Evolutionary conservation across 495 filamentous ascomycete species (phyloP), one percentile per base, ranked within the genome.

Genomic region (Corynascus novoguineensis): DNA sequence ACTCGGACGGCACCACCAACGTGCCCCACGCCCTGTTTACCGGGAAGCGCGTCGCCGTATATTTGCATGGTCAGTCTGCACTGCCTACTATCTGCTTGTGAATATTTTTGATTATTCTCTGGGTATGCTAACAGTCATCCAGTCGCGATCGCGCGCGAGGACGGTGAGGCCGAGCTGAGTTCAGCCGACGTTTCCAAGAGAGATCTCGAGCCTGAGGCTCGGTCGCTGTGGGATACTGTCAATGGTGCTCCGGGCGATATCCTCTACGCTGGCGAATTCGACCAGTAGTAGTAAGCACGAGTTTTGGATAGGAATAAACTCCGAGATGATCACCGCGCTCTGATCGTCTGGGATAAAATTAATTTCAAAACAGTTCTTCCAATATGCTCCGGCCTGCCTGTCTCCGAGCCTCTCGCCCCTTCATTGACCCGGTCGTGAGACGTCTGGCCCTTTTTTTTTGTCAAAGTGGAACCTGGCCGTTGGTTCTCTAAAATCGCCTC

Each of bases 21-120:
- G 80, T 84, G 17, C 80, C 81, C 0, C 82, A 84, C 55, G 82
- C 81, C 1, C 75, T 84, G 68, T 84, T 72, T 59, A 78, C 70
- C 27, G 81, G 77, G 1, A 84, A 83, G 73, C 64, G 77, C 40
- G 75, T 81, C 8, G 79, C 76, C 5, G 81, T 83, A 17, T 82
- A 67, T 49, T 42, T 80, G 22, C 81, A 84, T 64, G 78, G 80
- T 83, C 60, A 65, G 77, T 68, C 4, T 11, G 25, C 44, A 6
- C 10, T 28, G 1, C 2, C 17, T 38, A n/a, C n/a, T n/a, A n/a
- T n/a, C n/a, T 38, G 6, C 14, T 38, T 38, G 1, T n/a, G 14
- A 14, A 5, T 0, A 12, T 46, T 5, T 3, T 27, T 28, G 2
- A 28, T 47, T n/a, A 10, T 27, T 6, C 9, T 17, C 27, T 28